Percentiles rank a stretch among this genome's conserved stretches.
Conservation (phyloP, 345 rosid genomes). For the Hibiscus syriacus region DNA sequence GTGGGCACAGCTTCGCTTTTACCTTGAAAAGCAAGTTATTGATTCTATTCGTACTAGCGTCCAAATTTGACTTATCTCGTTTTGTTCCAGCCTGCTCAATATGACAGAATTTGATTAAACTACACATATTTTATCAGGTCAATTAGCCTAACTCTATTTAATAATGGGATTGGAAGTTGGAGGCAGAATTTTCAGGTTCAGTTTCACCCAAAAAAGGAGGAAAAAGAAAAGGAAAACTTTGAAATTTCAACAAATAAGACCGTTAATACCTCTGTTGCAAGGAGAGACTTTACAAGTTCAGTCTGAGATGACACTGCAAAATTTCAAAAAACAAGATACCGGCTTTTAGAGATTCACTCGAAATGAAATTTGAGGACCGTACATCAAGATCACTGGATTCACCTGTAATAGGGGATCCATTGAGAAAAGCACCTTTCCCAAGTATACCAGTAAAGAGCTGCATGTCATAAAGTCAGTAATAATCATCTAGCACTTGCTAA, state of each 20-base stretch:
- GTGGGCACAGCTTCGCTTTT: background rate
- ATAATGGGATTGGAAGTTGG: background rate
- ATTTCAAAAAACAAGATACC: constrained; percentile 11
- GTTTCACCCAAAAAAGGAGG: background rate
- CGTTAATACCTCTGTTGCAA: constrained; percentile 63
- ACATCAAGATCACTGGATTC: constrained; percentile 4
- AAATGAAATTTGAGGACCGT: background rate
- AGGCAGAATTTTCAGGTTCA: background rate
- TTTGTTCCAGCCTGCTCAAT: constrained; percentile 65
- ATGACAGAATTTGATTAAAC: constrained; percentile 14
- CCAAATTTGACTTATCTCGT: constrained; percentile 66
- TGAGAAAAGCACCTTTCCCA: constrained; percentile 80
- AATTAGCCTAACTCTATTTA: too few relatives aligned
- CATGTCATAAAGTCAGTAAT: constrained; percentile 14
- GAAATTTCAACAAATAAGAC: background rate
- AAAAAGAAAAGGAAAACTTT: background rate
- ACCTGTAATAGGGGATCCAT: constrained; percentile 84
- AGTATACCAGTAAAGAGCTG: constrained; percentile 71
- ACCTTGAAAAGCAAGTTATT: constrained; percentile 81
- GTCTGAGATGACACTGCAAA: constrained; percentile 65
- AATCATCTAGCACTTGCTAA: background rate
- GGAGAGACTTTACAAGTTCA: constrained; percentile 83
- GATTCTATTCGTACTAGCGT: constrained; percentile 64
- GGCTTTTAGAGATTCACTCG: background rate
- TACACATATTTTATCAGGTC: too few relatives aligned